Conservation (phyloP, 768 basidiomycete genomes). For the Tricholoma saponaceum region DNA sequence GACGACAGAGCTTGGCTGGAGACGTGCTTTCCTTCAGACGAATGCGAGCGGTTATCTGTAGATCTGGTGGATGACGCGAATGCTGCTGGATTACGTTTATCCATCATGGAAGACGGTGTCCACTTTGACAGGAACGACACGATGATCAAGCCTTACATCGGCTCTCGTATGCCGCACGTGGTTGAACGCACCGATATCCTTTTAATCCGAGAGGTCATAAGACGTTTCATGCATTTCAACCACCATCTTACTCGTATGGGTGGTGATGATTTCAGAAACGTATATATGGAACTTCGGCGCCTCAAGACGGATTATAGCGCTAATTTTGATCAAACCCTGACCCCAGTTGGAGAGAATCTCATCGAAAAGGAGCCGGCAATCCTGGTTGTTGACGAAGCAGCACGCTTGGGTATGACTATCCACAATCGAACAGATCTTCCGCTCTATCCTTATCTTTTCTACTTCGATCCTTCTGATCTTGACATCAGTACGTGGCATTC, state of each 20-base stretch:
- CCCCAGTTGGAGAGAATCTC: constrained; percentile 22
- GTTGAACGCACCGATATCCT: constrained; percentile 9
- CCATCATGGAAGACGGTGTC: constrained; percentile 13
- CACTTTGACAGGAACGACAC: constrained; percentile 21
- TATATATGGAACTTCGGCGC: constrained; percentile 27
- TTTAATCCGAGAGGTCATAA: constrained; percentile 16
- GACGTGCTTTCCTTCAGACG: constrained; percentile 14
- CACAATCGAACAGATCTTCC: constrained; percentile 27
- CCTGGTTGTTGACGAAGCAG: constrained; percentile 21
- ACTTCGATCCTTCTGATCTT: constrained; percentile 38
- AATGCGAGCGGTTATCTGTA: constrained; percentile 8
- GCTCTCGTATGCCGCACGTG: constrained; percentile 14
- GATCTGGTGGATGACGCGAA: constrained; percentile 12
- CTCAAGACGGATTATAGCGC: constrained; percentile 17
- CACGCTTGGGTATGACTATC: constrained; percentile 30
- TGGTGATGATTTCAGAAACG: constrained; percentile 16
- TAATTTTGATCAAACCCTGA: constrained; percentile 16
- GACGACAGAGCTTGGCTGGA: constrained; percentile 23
- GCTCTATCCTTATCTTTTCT: constrained; percentile 37
- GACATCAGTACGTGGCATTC: constrained; percentile 25
- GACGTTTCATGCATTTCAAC: constrained; percentile 20
- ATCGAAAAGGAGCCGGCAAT: constrained; percentile 23
- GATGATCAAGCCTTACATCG: constrained; percentile 17
- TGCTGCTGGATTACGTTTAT: constrained; percentile 17
- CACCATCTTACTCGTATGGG: constrained; percentile 24